phyloP scores from a whole-genome alignment of 108 stramenopile genomes.

The Pelagomonas calceolata region DNA sequence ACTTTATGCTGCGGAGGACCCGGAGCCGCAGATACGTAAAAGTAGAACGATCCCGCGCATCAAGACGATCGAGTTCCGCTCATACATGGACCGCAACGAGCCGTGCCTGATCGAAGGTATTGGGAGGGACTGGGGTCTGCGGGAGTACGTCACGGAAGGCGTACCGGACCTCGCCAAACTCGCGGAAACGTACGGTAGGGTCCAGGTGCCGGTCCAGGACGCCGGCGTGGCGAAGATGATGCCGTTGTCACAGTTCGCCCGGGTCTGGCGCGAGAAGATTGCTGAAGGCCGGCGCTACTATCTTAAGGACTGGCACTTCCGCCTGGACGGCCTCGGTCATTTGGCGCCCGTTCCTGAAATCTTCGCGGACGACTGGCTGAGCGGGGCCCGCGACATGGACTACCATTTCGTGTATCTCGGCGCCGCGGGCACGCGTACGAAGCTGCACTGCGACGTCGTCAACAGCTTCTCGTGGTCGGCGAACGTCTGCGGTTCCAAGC shows the following conservation, averaged over 20 bases:
- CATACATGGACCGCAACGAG: neutral
- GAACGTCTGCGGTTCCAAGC: constrained; percentile 67
- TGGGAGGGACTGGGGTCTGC: no score
- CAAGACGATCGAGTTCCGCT: neutral
- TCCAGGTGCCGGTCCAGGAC: no score
- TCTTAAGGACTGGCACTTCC: constrained; percentile 11
- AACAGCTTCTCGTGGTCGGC: constrained; percentile 69
- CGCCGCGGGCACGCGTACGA: constrained; percentile 45
- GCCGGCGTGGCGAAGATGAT: no score
- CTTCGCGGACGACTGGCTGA: constrained; percentile 11
- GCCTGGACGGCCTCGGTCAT: neutral
- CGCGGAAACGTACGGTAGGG: no score
- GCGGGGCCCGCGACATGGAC: constrained; percentile 42
- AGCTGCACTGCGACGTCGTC: constrained; percentile 68
- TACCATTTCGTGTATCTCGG: constrained; percentile 79
- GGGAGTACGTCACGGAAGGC: no score
- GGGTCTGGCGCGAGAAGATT: no score
- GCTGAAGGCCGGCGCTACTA: neutral
- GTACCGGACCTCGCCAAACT: no score
- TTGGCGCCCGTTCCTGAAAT: neutral
- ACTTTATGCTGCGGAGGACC: neutral
- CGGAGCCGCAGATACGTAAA: neutral
- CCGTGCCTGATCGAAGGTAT: neutral
- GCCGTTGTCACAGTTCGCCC: no score
- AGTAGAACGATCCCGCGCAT: no score